Conservation (phyloP, 306 rosid genomes). For the Rubus idaeus region DNA sequence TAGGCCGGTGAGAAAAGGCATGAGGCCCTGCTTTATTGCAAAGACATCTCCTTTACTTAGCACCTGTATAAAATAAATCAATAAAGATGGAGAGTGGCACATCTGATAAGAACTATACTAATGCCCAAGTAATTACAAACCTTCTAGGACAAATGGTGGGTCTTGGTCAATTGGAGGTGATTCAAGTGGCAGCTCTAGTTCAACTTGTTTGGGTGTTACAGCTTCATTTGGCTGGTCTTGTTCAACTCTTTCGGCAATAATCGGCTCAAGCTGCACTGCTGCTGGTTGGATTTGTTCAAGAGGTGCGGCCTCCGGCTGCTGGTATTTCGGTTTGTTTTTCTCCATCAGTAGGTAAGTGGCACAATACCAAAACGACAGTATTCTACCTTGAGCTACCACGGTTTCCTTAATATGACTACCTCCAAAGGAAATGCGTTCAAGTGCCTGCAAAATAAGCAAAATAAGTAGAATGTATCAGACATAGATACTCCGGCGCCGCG, state of each 20-base stretch:
- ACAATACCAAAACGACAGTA: conserved; percentile 81
- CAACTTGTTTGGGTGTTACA: conserved; percentile 39
- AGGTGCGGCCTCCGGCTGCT: conserved; percentile 58
- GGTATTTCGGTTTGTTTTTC: conserved; percentile 83
- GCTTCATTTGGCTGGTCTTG: conserved; percentile 40
- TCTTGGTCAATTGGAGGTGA: conserved; percentile 51
- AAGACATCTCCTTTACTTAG: conserved; percentile 62
- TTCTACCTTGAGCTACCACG: conserved; percentile 75
- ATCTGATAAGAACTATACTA: conserved; percentile 60
- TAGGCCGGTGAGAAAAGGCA: conserved; percentile 1
- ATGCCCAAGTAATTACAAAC: conserved; percentile 76
- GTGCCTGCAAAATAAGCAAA: conserved; percentile 54
- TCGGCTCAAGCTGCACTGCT: conserved; percentile 37
- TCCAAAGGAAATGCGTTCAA: conserved; percentile 77
- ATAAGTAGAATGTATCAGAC: neutral
- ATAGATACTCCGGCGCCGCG: neutral
- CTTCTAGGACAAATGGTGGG: conserved; percentile 81
- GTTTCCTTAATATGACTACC: conserved; percentile 64
- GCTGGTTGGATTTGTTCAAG: conserved; percentile 36
- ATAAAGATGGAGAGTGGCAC: conserved; percentile 50
- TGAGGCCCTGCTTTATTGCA: conserved; percentile 50
- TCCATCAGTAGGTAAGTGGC: conserved; percentile 79
- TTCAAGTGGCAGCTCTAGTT: conserved; percentile 40
- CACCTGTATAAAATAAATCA: conserved; percentile 78
- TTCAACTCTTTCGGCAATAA: conserved; percentile 36